Conservation (phyloP, 371 early-diverging fungal genomes). For the Haplosporangium sp. region DNA sequence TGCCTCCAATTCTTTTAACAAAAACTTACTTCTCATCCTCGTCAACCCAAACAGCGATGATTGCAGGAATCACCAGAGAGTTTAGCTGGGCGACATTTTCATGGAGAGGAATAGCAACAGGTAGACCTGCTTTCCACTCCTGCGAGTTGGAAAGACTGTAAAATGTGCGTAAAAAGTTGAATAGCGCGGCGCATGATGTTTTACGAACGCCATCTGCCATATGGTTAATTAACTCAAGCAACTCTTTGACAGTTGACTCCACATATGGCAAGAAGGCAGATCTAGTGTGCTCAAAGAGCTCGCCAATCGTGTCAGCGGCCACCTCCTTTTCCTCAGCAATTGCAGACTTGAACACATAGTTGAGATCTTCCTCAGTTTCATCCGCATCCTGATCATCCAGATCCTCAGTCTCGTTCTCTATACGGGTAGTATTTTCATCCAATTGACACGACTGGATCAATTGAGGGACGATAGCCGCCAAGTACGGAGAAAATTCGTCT, state of each 20-base stretch:
- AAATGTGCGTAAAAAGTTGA: constrained; percentile 83
- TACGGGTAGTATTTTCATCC: constrained; percentile 64
- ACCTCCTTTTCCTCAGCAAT: constrained; percentile 94
- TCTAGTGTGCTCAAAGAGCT: constrained; percentile 84
- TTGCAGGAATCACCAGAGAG: constrained; percentile 73
- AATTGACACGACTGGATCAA: constrained; percentile 79
- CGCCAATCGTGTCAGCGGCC: constrained; percentile 88
- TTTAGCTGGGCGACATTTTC: constrained; percentile 81
- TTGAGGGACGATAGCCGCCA: constrained; percentile 81
- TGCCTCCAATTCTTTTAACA: not conserved
- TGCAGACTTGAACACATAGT: constrained; percentile 79
- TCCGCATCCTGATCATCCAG: constrained; percentile 60
- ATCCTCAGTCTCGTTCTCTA: constrained; percentile 56
- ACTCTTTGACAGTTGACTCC: constrained; percentile 72
- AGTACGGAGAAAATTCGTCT: constrained; percentile 83
- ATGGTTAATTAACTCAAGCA: constrained; percentile 75
- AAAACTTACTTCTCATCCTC: constrained; percentile 80
- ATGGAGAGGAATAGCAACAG: constrained; percentile 74
- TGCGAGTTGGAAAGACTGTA: constrained; percentile 72
- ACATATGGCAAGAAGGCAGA: constrained; percentile 87
- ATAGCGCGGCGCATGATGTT: constrained; percentile 75
- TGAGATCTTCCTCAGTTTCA: constrained; percentile 70
- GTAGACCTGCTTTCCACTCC: constrained; percentile 82
- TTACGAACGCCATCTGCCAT: constrained; percentile 88
- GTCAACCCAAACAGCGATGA: constrained; percentile 78